phyloP scores from a whole-genome alignment of 495 filamentous ascomycete genomes.

The Hyaloscypha bicolor region DNA sequence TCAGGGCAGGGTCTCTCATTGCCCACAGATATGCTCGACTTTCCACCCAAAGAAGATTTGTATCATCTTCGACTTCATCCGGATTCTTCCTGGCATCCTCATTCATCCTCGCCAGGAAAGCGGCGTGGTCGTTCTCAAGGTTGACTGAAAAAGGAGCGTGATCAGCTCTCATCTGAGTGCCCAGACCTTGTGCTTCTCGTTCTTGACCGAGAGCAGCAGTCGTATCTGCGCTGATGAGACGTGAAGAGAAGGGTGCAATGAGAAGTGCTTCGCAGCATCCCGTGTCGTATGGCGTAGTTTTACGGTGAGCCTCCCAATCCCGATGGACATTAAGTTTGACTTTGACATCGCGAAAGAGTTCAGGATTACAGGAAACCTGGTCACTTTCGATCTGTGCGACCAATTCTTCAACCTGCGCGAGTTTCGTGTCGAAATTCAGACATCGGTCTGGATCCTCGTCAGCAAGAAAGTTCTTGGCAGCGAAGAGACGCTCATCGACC shows the following conservation, averaged over 20 bases:
- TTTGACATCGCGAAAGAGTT: slow-evolving; percentile 29
- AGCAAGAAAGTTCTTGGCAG: slow-evolving; percentile 28
- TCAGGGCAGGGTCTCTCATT: slow-evolving; percentile 23
- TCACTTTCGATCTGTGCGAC: slow-evolving; percentile 17
- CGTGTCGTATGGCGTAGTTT: slow-evolving; percentile 1
- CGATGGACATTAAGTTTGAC: slow-evolving; percentile 25
- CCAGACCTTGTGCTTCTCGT: slow-evolving; percentile 11
- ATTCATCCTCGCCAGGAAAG: slow-evolving; percentile 21
- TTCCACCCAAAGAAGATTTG: slow-evolving; percentile 23
- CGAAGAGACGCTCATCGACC: slow-evolving; percentile 22
- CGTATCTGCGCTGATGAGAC: slow-evolving; percentile 18
- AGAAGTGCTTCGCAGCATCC: background rate
- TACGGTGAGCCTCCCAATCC: slow-evolving; percentile 19
- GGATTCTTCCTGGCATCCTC: slow-evolving; percentile 8
- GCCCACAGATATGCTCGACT: slow-evolving; percentile 25
- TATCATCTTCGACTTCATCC: slow-evolving; percentile 10
- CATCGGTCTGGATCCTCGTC: slow-evolving; percentile 30
- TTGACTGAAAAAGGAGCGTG: slow-evolving; percentile 26
- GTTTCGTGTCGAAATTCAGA: slow-evolving; percentile 8
- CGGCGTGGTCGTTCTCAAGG: slow-evolving; percentile 16
- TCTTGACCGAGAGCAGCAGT: background rate
- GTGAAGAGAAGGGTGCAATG: slow-evolving; percentile 18
- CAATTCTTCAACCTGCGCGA: slow-evolving; percentile 26
- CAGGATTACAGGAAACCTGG: slow-evolving; percentile 6
- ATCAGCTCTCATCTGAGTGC: slow-evolving; percentile 25